These are phyloP conservation scores for Paulownia fortunei DNA, from an alignment of 257 asterid genomes.

Conservation along the genomic window DNA sequence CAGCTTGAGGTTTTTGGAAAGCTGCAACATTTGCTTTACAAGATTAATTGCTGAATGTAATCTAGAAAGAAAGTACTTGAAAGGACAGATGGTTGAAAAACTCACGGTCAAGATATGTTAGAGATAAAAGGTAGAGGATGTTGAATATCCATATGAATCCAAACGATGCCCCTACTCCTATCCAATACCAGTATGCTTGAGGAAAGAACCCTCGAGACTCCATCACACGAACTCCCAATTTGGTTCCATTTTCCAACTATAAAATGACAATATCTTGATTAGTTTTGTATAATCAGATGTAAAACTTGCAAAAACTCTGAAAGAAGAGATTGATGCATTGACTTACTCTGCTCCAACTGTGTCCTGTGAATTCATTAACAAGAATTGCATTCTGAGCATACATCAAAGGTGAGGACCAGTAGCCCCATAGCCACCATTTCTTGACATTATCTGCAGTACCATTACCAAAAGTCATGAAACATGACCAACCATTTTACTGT, in stretches of 20 bases:
- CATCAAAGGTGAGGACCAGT: constrained; percentile 76
- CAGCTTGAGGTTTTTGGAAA: constrained; percentile 59
- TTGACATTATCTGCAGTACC: constrained; percentile 58
- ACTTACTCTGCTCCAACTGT: constrained; percentile 68
- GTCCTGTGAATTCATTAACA: constrained; percentile 63
- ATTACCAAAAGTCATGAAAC: constrained; percentile 21
- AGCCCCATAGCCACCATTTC: constrained; percentile 84
- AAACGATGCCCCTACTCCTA: constrained; percentile 52
- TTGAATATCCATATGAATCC: constrained; percentile 56
- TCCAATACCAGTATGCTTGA: constrained; percentile 70
- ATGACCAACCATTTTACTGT: background rate
- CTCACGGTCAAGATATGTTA: constrained; percentile 55
- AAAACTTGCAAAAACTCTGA: background rate
- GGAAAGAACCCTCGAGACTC: constrained; percentile 58
- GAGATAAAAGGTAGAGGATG: constrained; percentile 39
- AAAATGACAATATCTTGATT: background rate
- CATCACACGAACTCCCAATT: constrained; percentile 48
- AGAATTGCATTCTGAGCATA: constrained; percentile 70
- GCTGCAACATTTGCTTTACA: constrained; percentile 44
- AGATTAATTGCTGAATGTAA: background rate
- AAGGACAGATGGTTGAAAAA: constrained; percentile 9
- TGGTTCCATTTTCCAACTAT: constrained; percentile 51
- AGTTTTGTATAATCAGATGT: background rate
- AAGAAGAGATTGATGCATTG: background rate
- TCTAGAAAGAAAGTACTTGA: background rate